A percentile compares a stretch with the other conserved stretches of the same genome.
Evolutionary conservation across 2,329 filamentous ascomycete genomes (phyloP).

Genomic region (Decorospora gaudefroyi): DNA sequence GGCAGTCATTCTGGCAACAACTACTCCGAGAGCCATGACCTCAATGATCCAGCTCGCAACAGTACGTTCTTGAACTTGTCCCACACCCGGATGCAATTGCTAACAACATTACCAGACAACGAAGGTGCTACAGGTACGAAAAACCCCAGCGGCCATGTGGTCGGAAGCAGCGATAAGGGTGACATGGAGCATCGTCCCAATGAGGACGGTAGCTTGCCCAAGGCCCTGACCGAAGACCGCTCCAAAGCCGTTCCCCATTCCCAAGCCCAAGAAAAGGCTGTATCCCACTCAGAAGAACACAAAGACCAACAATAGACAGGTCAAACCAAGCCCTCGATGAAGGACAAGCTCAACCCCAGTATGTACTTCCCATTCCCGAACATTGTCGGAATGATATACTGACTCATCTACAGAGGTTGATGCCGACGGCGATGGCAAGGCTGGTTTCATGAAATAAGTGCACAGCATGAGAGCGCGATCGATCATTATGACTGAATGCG

Average conservation of each 20-base stretch:
- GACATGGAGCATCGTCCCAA: slow-evolving; percentile 15
- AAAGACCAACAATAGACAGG: slow-evolving; percentile 19
- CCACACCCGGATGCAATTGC: neutral
- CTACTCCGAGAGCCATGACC: slow-evolving; percentile 6
- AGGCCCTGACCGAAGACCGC: slow-evolving; percentile 16
- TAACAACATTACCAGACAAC: slow-evolving; percentile 6
- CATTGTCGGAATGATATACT: neutral
- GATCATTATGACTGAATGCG: slow-evolving; percentile 6
- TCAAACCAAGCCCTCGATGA: slow-evolving; percentile 53
- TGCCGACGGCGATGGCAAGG: slow-evolving; percentile 60
- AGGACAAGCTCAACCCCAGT: slow-evolving; percentile 60
- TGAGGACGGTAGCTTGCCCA: slow-evolving; percentile 17
- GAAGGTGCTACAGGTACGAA: slow-evolving; percentile 16
- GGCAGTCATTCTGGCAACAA: slow-evolving; percentile 5
- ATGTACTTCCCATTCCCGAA: neutral
- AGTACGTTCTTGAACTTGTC: neutral
- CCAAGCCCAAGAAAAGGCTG: slow-evolving; percentile 20
- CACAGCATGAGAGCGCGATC: slow-evolving; percentile 26
- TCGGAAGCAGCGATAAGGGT: slow-evolving; percentile 9
- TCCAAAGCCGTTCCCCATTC: slow-evolving; percentile 21
- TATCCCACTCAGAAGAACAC: slow-evolving; percentile 5
- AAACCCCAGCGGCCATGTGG: slow-evolving; percentile 4
- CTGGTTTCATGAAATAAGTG: slow-evolving; percentile 58
- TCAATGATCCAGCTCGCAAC: slow-evolving; percentile 9
- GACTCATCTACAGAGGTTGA: slow-evolving; percentile 43